Evolutionary conservation across 148 eudicot genomes (phyloP), one percentile per base, ranked within the genome.

Genomic region (Amaranthus cruentus): DNA sequence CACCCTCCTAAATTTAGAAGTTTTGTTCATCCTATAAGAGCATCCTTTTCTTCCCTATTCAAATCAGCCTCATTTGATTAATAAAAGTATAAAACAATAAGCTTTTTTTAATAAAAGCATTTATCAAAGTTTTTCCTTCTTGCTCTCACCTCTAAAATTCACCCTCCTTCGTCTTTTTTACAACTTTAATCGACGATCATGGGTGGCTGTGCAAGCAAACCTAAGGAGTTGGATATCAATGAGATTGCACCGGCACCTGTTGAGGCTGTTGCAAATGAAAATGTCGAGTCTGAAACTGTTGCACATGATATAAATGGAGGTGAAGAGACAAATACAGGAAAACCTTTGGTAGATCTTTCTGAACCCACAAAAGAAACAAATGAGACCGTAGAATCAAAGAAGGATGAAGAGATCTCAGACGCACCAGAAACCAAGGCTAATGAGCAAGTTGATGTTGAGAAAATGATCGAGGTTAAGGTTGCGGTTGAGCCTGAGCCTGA

Each of bases 201-300:
- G 93, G 97, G 97, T 68, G 88, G 86, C 77, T 91, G 97, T 76
- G 90, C 91, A 78, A 88, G 88, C 90, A 91, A 73, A 78, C 93
- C 91, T 55, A 89, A 81, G 84, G 91, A 84, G 61, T 81, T 84
- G 81, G 83, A 70, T 28, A 15, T 6, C 77, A 62, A 73, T 59
- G 75, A 70, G 67, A 18, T 18, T 18, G 18, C 18, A 18, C 82
- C 72, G 44, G 75, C 69, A 52, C 81, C 80, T 2, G 81, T 66
- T 50, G 78, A 84, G 72, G 75, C 81, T 69, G 77, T 84, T 59
- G 79, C 75, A 46, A 53, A 44, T 21, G 78, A 78, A 5, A 77
- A 80, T 52, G 9, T 76, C 51, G 77, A 84, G 78, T 61, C 78
- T 28, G 77, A 70, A 70, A 59, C 71, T 11, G 75, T 80, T 72